Evolutionary conservation across 2,329 filamentous ascomycete genomes (phyloP).

Genomic region (Pyricularia pennisetigena): DNA sequence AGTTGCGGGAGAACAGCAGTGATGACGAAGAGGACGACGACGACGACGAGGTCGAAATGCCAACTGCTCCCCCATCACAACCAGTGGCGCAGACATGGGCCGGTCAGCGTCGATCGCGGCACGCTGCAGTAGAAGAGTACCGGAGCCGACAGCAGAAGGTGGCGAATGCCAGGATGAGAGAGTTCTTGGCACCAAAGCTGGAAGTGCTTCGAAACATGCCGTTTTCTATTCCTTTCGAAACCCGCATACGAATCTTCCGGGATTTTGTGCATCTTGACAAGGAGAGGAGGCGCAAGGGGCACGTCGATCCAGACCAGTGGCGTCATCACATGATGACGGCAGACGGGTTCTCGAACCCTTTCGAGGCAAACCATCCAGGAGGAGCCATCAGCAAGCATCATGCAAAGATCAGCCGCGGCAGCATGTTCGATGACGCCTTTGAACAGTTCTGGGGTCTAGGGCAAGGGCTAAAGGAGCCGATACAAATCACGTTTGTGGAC

Average conservation of each 20-base stretch:
- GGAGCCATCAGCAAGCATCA: constrained; percentile 50
- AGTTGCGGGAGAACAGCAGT: constrained; percentile 47
- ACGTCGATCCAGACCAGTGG: constrained; percentile 67
- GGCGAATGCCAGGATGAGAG: constrained; percentile 61
- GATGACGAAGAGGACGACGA: constrained; percentile 28
- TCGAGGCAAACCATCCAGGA: not conserved
- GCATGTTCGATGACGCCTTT: constrained; percentile 79
- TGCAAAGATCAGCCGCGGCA: constrained; percentile 68
- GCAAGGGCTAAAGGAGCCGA: constrained; percentile 82
- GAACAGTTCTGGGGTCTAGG: constrained; percentile 72
- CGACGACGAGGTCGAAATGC: constrained; percentile 19
- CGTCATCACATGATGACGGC: constrained; percentile 41
- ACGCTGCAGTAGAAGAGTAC: constrained; percentile 53
- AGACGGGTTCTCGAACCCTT: constrained; percentile 13
- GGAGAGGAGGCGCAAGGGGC: constrained; percentile 55
- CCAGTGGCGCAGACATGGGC: constrained; percentile 26
- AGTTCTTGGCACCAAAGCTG: constrained; percentile 73
- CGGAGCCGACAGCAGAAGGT: constrained; percentile 55
- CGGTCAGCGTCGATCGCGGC: constrained; percentile 50
- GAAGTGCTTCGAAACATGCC: constrained; percentile 94
- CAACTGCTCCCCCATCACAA: constrained; percentile 10
- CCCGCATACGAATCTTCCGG: constrained; percentile 83
- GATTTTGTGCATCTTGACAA: constrained; percentile 87
- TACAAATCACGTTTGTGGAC: constrained; percentile 94
- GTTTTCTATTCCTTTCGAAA: constrained; percentile 90